Conservation (phyloP, 306 rosid species). For the Gynostemma pentaphyllum region DNA sequence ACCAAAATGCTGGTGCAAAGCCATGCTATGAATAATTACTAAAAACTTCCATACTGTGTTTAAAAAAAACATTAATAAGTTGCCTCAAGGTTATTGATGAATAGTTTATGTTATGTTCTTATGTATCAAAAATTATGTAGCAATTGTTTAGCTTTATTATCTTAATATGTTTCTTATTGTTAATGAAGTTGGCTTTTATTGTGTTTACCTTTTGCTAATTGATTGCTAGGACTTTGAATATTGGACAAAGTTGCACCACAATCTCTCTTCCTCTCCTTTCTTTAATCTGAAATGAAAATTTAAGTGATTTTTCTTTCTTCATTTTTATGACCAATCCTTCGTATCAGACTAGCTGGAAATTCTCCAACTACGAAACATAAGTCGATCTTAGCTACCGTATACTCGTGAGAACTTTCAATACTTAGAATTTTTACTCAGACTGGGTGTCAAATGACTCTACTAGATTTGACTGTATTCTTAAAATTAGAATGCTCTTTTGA, state of each 20-base stretch:
- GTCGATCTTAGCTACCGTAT: not conserved
- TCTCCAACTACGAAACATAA: not conserved
- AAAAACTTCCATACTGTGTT: conserved; percentile 21
- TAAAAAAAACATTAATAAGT: conserved; percentile 38
- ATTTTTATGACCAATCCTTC: not conserved
- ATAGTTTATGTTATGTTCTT: conserved; percentile 24
- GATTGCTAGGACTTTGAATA: not conserved
- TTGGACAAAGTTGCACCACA: not conserved
- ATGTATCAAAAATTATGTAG: conserved; percentile 33
- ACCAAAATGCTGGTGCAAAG: conserved; percentile 42
- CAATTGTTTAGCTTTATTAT: conserved; percentile 39
- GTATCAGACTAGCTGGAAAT: conserved; percentile 6
- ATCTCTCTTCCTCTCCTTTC: not conserved
- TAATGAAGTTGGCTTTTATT: conserved; percentile 44
- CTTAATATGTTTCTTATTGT: conserved; percentile 41
- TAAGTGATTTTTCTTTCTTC: conserved; percentile 1
- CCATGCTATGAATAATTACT: conserved; percentile 16
- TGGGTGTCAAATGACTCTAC: not conserved
- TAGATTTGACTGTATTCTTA: not conserved
- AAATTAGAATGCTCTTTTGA: conserved; percentile 8
- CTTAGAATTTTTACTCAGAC: not conserved
- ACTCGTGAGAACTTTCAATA: not conserved
- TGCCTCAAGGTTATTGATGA: conserved; percentile 30
- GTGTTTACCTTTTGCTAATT: not conserved
- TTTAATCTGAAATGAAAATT: not conserved